phyloP scores from a whole-genome alignment of 2,329 filamentous ascomycete genomes.

The Bipolaris oryzae region DNA sequence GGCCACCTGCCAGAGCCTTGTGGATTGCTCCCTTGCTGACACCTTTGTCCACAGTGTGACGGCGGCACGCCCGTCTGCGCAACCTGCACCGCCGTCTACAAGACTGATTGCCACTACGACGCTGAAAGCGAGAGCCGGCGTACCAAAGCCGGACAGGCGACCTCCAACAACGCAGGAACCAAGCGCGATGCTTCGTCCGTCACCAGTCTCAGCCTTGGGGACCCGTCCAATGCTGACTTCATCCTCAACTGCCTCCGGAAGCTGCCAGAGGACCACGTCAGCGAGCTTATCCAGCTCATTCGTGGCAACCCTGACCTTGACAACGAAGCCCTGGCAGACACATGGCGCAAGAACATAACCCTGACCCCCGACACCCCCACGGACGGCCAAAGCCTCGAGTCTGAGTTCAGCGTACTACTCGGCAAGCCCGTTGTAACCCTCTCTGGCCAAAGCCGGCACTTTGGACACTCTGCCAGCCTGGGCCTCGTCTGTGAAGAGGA shows the following conservation, averaged over 20 bases:
- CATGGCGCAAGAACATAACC: slow-evolving; percentile 48
- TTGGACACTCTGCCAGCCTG: slow-evolving; percentile 47
- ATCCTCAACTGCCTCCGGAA: slow-evolving; percentile 53
- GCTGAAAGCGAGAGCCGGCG: slow-evolving; percentile 56
- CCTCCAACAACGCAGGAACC: slow-evolving; percentile 22
- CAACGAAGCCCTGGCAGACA: slow-evolving; percentile 48
- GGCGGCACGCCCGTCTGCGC: slow-evolving; percentile 56
- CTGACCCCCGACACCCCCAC: slow-evolving; percentile 37
- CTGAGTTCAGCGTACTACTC: slow-evolving; percentile 46
- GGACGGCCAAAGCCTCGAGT: slow-evolving; percentile 40
- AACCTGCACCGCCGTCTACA: slow-evolving; percentile 59
- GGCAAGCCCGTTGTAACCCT: slow-evolving; percentile 44
- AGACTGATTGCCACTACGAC: slow-evolving; percentile 58
- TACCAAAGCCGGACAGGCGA: slow-evolving; percentile 44
- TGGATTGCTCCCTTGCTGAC: slow-evolving; percentile 20
- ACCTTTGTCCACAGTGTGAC: slow-evolving; percentile 53
- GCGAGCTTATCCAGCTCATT: slow-evolving; percentile 52
- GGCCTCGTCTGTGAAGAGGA: slow-evolving; percentile 47
- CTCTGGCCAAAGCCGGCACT: slow-evolving; percentile 44
- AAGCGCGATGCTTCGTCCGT: slow-evolving; percentile 40
- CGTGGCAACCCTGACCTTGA: slow-evolving; percentile 50
- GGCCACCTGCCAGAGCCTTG: slow-evolving; percentile 2
- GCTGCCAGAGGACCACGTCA: slow-evolving; percentile 54
- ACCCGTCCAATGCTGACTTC: slow-evolving; percentile 37
- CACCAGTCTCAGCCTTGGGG: slow-evolving; percentile 14